Percentiles rank a stretch among this genome's conserved stretches.
Evolutionary conservation across 2,329 filamentous ascomycete species (phyloP).

Genomic region (Fusarium agapanthi): DNA sequence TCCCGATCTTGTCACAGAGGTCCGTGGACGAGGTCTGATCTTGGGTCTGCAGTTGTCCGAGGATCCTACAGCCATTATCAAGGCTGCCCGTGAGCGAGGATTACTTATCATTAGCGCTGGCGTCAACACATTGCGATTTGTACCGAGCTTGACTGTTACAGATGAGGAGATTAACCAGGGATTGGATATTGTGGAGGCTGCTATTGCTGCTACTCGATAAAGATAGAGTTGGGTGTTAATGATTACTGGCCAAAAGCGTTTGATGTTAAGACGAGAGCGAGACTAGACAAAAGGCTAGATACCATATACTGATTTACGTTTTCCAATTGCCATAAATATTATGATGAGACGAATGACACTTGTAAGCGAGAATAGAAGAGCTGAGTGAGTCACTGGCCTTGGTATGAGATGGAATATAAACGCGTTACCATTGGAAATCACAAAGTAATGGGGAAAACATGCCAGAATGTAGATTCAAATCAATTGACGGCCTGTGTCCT

Average conservation of each 20-base stretch:
- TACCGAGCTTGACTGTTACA: conserved; percentile 84
- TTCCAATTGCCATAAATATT: not conserved
- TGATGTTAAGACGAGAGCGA: conserved; percentile 16
- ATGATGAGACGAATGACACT: not conserved
- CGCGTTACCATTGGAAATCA: not conserved
- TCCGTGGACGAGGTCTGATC: conserved; percentile 85
- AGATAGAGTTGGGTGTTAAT: not conserved
- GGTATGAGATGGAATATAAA: accelerated
- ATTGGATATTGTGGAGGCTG: conserved; percentile 77
- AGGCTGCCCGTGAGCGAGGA: conserved; percentile 86
- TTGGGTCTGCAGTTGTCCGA: conserved; percentile 83
- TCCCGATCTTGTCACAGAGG: conserved; percentile 78
- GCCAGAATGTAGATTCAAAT: not conserved
- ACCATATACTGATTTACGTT: conserved; percentile 29
- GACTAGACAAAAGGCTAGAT: conserved; percentile 25
- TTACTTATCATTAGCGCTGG: conserved; percentile 92
- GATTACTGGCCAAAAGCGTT: conserved; percentile 6
- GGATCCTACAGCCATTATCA: conserved; percentile 79
- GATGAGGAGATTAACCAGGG: conserved; percentile 83
- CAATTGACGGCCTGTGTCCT: conserved; percentile 24
- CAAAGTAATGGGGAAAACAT: not conserved
- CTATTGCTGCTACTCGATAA: conserved; percentile 58
- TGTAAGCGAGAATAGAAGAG: accelerated
- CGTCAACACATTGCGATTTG: conserved; percentile 90
- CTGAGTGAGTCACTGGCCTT: not conserved